Base-by-base conservation (phyloP, 371 early-diverging fungal species). In the Mortierella sp. region DNA sequence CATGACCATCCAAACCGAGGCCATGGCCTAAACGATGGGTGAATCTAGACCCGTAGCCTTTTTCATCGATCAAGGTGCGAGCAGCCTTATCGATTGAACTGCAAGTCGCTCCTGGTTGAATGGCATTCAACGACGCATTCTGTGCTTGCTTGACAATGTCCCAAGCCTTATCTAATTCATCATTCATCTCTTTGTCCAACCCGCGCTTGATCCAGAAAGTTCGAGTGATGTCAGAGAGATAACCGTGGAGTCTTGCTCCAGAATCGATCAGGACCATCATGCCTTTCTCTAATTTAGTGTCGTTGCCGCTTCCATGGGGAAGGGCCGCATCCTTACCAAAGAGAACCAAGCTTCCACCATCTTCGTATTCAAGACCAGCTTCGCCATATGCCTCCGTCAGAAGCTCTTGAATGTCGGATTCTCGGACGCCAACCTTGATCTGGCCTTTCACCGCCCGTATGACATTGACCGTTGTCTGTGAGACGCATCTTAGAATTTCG, bases 21-120 rank as follows among this genome's bases (percentile, higher is more conserved):
- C 90, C 90, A 79, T 90, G 90, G 1, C 90, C 90, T 59, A 88
- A 43, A 3, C 89, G 85, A 70, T 90, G 90, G 3, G 87, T 87
- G 49, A 90, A 90, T 37, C 76, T 85, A 12, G 63, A 40, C 3
- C 86, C 89, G 59, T 84, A 87, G 0, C 87, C 86, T 32, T 82
- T 84, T 3, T 78, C 51, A 13, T 71, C 74, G 68, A 90, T 88
- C 47, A 85, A 57, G 28, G 68, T 35, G 6, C 89, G 84, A 2
- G 89, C 89, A 3, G 85, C 83, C 71, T 86, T 74, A 70, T 90
- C 90, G 3, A 90, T 83, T 47, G 87, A 72, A 17, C 86, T 86
- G 64, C 88, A 88, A 0, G 83, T 62, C 0, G 68, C 77, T 12
- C 84, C 84, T 2, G 77, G 65, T 0, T 57, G 75, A 1, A 75